Evolutionary conservation across 306 rosid species (phyloP), one percentile per base, ranked within the genome.

Genomic region (Notholithocarpus densiflorus): DNA sequence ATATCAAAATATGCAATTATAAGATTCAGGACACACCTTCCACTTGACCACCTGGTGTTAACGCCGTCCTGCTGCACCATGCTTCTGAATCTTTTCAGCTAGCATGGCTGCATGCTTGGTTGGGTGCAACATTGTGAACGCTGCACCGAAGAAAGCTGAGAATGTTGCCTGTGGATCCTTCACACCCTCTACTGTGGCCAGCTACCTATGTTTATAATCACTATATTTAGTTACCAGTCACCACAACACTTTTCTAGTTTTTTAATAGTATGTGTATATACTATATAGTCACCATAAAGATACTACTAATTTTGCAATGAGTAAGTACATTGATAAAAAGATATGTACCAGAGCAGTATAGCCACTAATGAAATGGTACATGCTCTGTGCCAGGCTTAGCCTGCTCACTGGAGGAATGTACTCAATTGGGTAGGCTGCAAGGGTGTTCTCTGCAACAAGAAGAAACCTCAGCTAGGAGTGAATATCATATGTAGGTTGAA

Each of bases 331-430:
- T 2, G 7, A 14, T 27, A 20, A 52, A 18, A 66, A 24, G 51
- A 27, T 5, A 13, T 17, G n/a, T 92, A 92, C 98, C 97, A 92
- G 81, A 61, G 98, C 94, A 56, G 97, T 94, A 55, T 92, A 94
- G 79, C 97, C 96, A 59, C 98, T 94, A 87, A 94, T 92, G 86
- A 92, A 94, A 79, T 94, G 98, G 76, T 94, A 92, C 98, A 94
- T 94, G 21, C 96, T 92, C 85, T 92, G 97, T 13, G 97, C 94
- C 69, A 94, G 62, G 89, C 31, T 92, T 43, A 94, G 86, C 83
- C 87, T 94, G 87, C 98, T 94, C 61, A 92, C 93, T 11, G 97
- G 98, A 43, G 98, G 98, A 76, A 94, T 94, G 93, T 81, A 89
- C 79, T 94, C 96, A 1, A 94, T 90, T 2, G 96, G 98, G 81